Evolutionary conservation across 495 filamentous ascomycete species (phyloP).

Genomic region (Hypoxylon lienhwacheense): DNA sequence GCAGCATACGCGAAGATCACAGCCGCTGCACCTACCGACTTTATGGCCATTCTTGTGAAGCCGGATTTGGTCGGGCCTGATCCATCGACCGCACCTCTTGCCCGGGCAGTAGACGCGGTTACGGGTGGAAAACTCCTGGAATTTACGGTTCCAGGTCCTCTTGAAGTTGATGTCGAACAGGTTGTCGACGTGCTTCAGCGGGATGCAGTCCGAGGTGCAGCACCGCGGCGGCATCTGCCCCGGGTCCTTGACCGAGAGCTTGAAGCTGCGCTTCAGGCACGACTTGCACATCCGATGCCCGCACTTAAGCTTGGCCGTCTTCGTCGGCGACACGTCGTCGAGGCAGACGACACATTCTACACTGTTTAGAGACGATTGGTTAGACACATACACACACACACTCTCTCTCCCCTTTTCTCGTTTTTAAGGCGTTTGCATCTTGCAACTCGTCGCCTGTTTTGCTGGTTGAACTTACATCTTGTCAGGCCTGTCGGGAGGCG

Average conservation of each 20-base stretch:
- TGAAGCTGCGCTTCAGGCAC: slow-evolving; percentile 73
- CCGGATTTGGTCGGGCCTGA: slow-evolving; percentile 67
- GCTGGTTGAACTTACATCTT: slow-evolving; percentile 42
- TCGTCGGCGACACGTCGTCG: slow-evolving; percentile 58
- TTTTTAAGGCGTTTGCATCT: too few relatives aligned
- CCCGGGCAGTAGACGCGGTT: slow-evolving; percentile 76
- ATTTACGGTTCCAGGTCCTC: slow-evolving; percentile 74
- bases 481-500: slow-evolving; percentile 33
- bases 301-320: slow-evolving; percentile 70
- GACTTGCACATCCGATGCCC: slow-evolving; percentile 75
- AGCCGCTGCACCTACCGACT: slow-evolving; percentile 64
- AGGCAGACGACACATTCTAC: slow-evolving; percentile 70
- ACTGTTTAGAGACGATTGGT: slow-evolving; percentile 44
- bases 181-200: slow-evolving; percentile 70
- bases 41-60: slow-evolving; percentile 51
- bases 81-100: slow-evolving; percentile 71
- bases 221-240: slow-evolving; percentile 80
- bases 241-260: slow-evolving; percentile 70
- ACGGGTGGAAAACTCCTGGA: slow-evolving; percentile 69
- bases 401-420: too few relatives aligned
- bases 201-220: slow-evolving; percentile 71
- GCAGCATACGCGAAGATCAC: slow-evolving; percentile 73
- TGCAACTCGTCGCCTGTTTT: not conserved
- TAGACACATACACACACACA: too few relatives aligned
- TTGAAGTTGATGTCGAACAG: slow-evolving; percentile 75